phyloP scores from a whole-genome alignment of 805 yeast species.

The Allodekkera sacchari region DNA sequence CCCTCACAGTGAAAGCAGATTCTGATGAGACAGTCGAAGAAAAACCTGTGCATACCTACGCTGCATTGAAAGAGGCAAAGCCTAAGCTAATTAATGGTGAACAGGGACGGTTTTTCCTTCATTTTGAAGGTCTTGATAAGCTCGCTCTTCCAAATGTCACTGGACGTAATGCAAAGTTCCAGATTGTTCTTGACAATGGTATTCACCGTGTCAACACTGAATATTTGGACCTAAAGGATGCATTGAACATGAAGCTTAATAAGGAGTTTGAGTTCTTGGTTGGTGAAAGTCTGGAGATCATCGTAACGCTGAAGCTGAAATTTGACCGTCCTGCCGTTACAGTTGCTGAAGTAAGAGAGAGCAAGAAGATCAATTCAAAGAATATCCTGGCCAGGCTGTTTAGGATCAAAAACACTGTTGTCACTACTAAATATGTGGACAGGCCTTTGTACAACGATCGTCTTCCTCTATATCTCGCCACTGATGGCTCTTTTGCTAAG shows the following conservation, averaged over 20 bases:
- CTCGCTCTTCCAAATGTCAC: conserved; percentile 39
- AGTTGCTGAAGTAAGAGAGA: conserved; percentile 53
- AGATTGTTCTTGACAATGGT: conserved; percentile 67
- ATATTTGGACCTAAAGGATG: conserved; percentile 26
- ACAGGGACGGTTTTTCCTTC: conserved; percentile 46
- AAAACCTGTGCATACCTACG: conserved; percentile 2
- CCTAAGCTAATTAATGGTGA: conserved; percentile 20
- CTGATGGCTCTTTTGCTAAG: conserved; percentile 85
- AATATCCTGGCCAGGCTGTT: conserved; percentile 22
- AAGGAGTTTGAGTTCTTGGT: conserved; percentile 78
- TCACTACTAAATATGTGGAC: conserved; percentile 44
- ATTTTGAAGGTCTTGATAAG: conserved; percentile 37
- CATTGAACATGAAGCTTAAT: conserved; percentile 30
- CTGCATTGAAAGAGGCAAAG: neutral
- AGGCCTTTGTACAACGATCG: conserved; percentile 42
- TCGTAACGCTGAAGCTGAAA: conserved; percentile 63
- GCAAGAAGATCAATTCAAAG: conserved; percentile 27
- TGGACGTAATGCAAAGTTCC: conserved; percentile 39
- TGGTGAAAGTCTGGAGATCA: conserved; percentile 50
- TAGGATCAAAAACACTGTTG: conserved; percentile 34
- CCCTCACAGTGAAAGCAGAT: no score
- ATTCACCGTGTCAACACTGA: conserved; percentile 65
- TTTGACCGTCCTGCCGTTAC: conserved; percentile 44
- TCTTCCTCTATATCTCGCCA: conserved; percentile 61
- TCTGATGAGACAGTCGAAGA: conserved; percentile 2